Evolutionary conservation across 345 rosid genomes (phyloP).

Genomic region (thale cress (Arabidopsis thaliana)): DNA sequence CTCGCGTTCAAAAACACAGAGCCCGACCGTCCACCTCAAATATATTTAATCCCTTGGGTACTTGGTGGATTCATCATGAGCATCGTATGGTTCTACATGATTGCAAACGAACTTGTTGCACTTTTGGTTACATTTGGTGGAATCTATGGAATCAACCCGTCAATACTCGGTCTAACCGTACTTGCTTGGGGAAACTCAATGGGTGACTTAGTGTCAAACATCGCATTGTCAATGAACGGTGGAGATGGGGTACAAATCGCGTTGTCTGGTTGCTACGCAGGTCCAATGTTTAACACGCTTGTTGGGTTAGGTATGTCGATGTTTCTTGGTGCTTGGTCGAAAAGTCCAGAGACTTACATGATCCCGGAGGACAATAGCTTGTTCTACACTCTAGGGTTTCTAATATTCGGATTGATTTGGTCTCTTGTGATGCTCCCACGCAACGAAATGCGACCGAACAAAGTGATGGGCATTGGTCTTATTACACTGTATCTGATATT

Average conservation of each 20-base stretch:
- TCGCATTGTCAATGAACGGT: constrained; percentile 78
- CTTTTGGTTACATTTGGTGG: constrained; percentile 75
- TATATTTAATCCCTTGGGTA: constrained; percentile 77
- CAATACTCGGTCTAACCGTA: constrained; percentile 85
- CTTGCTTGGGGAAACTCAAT: constrained; percentile 98
- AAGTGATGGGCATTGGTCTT: constrained; percentile 55
- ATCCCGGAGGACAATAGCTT: constrained; percentile 70
- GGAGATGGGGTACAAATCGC: constrained; percentile 88
- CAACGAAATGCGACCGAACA: constrained; percentile 77
- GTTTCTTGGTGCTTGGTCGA: constrained; percentile 82
- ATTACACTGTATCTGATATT: constrained; percentile 54
- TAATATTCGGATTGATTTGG: constrained; percentile 68
- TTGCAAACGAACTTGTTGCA: constrained; percentile 96
- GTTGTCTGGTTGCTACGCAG: constrained; percentile 93
- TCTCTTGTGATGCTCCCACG: constrained; percentile 71
- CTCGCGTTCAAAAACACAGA: constrained; percentile 57
- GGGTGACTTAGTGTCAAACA: constrained; percentile 90
- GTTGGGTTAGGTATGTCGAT: constrained; percentile 83
- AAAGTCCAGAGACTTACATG: constrained; percentile 56
- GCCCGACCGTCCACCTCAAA: constrained; percentile 70
- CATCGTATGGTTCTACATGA: constrained; percentile 92
- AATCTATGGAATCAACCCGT: constrained; percentile 73
- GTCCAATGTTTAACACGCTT: constrained; percentile 96
- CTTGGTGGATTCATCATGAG: constrained; percentile 93
- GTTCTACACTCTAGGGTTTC: constrained; percentile 77